Percentiles rank a stretch among this genome's conserved stretches.
These are phyloP conservation scores for Thielaviopsis cerberus DNA, from an alignment of 2,329 filamentous ascomycete species.

Conservation along the genomic window DNA sequence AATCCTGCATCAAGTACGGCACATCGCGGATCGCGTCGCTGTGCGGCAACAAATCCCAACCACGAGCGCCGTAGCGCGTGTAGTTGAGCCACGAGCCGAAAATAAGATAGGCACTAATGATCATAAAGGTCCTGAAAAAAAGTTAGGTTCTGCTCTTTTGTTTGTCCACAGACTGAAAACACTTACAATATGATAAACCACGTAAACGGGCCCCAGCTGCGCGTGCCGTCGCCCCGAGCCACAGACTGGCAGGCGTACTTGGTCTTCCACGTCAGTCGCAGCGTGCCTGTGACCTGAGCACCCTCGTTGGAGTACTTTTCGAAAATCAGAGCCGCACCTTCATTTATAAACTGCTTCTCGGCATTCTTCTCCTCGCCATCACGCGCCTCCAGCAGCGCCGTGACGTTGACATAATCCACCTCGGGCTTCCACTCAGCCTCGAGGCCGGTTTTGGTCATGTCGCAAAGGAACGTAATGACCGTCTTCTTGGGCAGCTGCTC, in stretches of 20 bases:
- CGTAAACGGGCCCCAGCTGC: constrained; percentile 86
- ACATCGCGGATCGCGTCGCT: constrained; percentile 81
- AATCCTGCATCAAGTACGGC: constrained; percentile 83
- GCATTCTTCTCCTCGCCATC: constrained; percentile 19
- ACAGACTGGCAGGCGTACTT: constrained; percentile 62
- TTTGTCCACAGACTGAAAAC: neutral
- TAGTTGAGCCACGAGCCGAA: constrained; percentile 99
- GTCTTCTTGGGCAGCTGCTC: constrained; percentile 47
- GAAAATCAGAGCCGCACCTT: constrained; percentile 51
- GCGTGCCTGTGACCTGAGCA: constrained; percentile 37
- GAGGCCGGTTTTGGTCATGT: constrained; percentile 49
- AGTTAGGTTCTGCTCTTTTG: constrained; percentile 14
- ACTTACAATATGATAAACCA: constrained; percentile 89
- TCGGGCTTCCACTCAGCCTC: constrained; percentile 47
- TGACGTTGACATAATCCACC: constrained; percentile 29
- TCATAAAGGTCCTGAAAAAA: constrained; percentile 54
- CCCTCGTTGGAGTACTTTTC: constrained; percentile 48
- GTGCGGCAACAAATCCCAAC: constrained; percentile 88
- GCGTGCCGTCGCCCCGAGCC: constrained; percentile 26
- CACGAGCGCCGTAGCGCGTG: constrained; percentile 83
- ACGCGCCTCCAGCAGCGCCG: constrained; percentile 20
- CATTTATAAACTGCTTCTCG: constrained; percentile 34
- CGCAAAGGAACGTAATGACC: constrained; percentile 72
- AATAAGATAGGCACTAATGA: constrained; percentile 75
- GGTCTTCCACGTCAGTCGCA: constrained; percentile 70